These are phyloP conservation scores for Baorangia bicolor DNA, from an alignment of 768 basidiomycete species.

Conservation along the genomic window DNA sequence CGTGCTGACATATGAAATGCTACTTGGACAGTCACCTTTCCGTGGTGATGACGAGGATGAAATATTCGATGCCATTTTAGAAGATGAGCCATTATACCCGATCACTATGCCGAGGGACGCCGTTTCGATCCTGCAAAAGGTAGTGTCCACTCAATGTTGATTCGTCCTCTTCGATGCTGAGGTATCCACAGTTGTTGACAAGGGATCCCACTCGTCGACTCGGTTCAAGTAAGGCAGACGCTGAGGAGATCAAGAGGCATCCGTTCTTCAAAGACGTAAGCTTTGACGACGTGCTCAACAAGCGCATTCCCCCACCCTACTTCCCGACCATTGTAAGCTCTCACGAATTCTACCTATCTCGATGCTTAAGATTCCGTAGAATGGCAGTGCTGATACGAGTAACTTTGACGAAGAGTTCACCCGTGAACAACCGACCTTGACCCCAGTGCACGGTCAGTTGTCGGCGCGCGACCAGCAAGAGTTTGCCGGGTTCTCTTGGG, in stretches of 20 bases:
- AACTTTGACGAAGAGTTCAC: slow-evolving; percentile 99
- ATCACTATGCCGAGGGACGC: slow-evolving; percentile 99
- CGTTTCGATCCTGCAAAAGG: slow-evolving; percentile 93
- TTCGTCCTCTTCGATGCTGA: slow-evolving; percentile 2
- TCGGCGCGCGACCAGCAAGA: slow-evolving; percentile 89
- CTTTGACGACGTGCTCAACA: slow-evolving; percentile 96
- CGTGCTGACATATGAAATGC: slow-evolving; percentile 97
- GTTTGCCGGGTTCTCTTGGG: slow-evolving; percentile 98
- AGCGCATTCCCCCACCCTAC: slow-evolving; percentile 96
- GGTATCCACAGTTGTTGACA: slow-evolving; percentile 68
- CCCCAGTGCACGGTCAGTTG: slow-evolving; percentile 94
- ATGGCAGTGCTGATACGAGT: slow-evolving; percentile 81
- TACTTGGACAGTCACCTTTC: slow-evolving; percentile 98
- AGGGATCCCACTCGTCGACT: slow-evolving; percentile 89
- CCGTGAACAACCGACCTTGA: slow-evolving; percentile 92
- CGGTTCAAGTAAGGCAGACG: slow-evolving; percentile 89
- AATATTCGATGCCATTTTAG: slow-evolving; percentile 98
- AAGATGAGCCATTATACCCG: slow-evolving; percentile 97
- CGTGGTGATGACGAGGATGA: slow-evolving; percentile 99
- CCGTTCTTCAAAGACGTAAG: slow-evolving; percentile 98
- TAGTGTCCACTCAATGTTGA: slow-evolving; percentile 28
- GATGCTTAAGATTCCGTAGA: slow-evolving; percentile 42
- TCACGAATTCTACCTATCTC: neutral
- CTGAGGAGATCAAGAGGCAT: slow-evolving; percentile 95
- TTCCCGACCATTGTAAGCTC: slow-evolving; percentile 88